Evolutionary conservation across 176 grass and related monocot species (phyloP).

Genomic region (Chrysopogon serrulatus): DNA sequence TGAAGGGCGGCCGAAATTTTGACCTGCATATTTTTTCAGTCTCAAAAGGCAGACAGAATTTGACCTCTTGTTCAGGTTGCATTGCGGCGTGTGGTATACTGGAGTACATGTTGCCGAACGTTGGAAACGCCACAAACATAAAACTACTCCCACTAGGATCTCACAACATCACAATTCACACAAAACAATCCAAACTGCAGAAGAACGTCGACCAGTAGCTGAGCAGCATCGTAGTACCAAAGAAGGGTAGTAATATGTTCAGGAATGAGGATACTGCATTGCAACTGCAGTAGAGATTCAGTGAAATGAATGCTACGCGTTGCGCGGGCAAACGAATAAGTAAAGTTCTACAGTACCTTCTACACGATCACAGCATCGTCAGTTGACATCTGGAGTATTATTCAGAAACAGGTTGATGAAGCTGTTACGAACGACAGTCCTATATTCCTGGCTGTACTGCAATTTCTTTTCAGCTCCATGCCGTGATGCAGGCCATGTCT

Average conservation of each 20-base stretch:
- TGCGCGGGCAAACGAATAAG: not conserved
- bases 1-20: conserved; percentile 27
- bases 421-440: not conserved
- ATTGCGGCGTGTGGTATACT: not conserved
- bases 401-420: not conserved
- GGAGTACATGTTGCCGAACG: conserved; percentile 6
- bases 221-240: too few species aligned
- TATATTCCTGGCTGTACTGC: not conserved
- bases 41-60: conserved; percentile 18
- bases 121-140: not conserved
- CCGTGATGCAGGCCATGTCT: conserved; percentile 12
- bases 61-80: conserved; percentile 13
- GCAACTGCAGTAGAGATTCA: not conserved
- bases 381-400: not conserved
- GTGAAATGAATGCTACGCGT: not conserved
- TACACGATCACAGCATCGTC: not conserved
- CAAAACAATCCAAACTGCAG: not conserved
- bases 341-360: not conserved
- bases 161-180: not conserved
- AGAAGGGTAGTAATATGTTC: too few species aligned
- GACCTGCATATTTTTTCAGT: conserved; percentile 8
- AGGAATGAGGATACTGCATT: not conserved
- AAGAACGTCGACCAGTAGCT: not conserved
- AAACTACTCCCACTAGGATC: conserved; percentile 16
- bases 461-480: conserved; percentile 14